Conservation (phyloP, 805 yeast species). For the Grigorovia jiainica region DNA sequence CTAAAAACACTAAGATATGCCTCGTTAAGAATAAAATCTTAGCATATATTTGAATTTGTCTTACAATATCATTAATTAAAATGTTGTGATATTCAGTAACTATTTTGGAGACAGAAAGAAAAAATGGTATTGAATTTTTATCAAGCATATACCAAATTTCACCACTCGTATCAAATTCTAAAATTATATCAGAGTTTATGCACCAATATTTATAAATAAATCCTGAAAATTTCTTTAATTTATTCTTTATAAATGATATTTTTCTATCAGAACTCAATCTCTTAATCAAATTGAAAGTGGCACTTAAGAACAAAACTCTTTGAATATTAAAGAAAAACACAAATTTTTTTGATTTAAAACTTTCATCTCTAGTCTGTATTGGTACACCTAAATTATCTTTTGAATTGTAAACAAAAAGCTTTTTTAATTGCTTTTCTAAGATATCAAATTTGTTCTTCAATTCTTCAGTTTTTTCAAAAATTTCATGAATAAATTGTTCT, state of each 20-base stretch:
- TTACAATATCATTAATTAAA: slow-evolving; percentile 7
- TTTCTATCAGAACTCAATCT: slow-evolving; percentile 7
- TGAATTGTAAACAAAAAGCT: slow-evolving; percentile 4
- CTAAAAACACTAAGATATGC: not conserved
- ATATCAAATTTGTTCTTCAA: slow-evolving; percentile 11
- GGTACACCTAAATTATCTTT: not conserved
- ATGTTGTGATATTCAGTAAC: not conserved
- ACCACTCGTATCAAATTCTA: slow-evolving; percentile 10
- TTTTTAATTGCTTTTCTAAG: not conserved
- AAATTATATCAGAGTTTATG: slow-evolving; percentile 6
- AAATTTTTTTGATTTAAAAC: slow-evolving; percentile 6
- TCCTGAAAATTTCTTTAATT: too few species aligned
- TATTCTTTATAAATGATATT: too few species aligned
- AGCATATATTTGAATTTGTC: slow-evolving; percentile 7
- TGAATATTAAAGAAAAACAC: slow-evolving; percentile 5
- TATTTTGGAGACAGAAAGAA: slow-evolving; percentile 1
- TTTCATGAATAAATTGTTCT: slow-evolving; percentile 12
- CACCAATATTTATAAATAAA: slow-evolving; percentile 8
- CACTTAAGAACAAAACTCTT: slow-evolving; percentile 8
- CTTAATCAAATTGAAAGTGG: slow-evolving; percentile 9
- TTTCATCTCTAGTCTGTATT: slow-evolving; percentile 3
- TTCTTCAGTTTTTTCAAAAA: slow-evolving; percentile 12
- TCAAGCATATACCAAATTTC: slow-evolving; percentile 5
- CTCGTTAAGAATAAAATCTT: slow-evolving; percentile 4
- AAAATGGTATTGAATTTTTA: not conserved